These are phyloP conservation scores for Ophiostoma fasciatum DNA, from an alignment of 2,329 filamentous ascomycete species.

Conservation along the genomic window DNA sequence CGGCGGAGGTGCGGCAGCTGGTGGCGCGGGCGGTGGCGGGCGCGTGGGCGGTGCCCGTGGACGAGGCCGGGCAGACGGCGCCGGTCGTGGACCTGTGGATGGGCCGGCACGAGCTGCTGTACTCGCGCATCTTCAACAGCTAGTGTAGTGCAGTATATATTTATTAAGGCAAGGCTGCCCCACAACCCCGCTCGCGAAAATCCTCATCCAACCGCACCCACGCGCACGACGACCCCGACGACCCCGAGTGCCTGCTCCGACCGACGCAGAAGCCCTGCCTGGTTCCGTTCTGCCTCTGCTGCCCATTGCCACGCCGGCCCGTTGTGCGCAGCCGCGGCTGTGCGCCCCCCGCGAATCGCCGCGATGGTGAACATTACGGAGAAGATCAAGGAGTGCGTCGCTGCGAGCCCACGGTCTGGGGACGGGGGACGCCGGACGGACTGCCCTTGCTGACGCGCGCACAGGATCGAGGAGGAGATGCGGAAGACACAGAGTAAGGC, in stretches of 20 bases:
- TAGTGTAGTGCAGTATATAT: slow-evolving; percentile 24
- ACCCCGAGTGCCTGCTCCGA: too few species aligned
- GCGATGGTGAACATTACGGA: slow-evolving; percentile 99
- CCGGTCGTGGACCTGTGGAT: slow-evolving; percentile 73
- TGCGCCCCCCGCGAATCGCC: slow-evolving; percentile 10
- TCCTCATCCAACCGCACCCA: background rate
- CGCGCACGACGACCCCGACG: background rate
- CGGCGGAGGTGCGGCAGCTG: slow-evolving; percentile 37
- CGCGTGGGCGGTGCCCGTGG: slow-evolving; percentile 38
- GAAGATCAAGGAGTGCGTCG: slow-evolving; percentile 91
- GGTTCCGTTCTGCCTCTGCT: too few species aligned
- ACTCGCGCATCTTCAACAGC: slow-evolving; percentile 79
- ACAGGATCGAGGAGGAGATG: slow-evolving; percentile 99
- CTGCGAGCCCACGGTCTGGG: too few species aligned
- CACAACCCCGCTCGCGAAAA: too few species aligned
- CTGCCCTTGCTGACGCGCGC: slow-evolving; percentile 11
- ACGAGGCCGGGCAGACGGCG: slow-evolving; percentile 59
- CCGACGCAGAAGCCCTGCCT: too few species aligned
- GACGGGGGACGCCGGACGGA: background rate
- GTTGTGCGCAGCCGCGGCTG: slow-evolving; percentile 5
- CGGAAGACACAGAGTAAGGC: slow-evolving; percentile 88
- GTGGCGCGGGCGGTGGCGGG: slow-evolving; percentile 43
- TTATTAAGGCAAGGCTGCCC: too few species aligned
- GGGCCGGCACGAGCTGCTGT: slow-evolving; percentile 67
- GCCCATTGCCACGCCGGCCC: background rate